These are phyloP conservation scores for Colletotrichum higginsianum DNA, from an alignment of 2,329 filamentous ascomycete species.

Conservation along the genomic window DNA sequence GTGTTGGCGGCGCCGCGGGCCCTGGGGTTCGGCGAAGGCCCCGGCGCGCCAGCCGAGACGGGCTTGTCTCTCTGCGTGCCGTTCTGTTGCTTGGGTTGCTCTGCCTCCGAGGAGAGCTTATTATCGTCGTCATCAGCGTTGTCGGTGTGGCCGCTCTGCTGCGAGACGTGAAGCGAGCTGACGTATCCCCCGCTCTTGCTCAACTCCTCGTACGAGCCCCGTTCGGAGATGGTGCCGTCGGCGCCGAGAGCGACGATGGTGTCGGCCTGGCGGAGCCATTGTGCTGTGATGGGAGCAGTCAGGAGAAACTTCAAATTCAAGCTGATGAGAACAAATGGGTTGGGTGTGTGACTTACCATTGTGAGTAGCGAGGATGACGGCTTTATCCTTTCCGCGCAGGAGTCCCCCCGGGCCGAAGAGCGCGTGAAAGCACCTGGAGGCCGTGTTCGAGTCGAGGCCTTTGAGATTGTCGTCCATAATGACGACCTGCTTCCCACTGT, in stretches of 20 bases:
- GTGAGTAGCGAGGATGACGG: constrained; percentile 61
- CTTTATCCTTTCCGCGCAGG: constrained; percentile 53
- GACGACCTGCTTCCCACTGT: constrained; percentile 28
- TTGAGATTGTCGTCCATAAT: constrained; percentile 36
- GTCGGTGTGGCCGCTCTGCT: background rate
- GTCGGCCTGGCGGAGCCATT: constrained; percentile 29
- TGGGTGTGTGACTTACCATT: constrained; percentile 9
- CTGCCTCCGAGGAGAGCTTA: background rate
- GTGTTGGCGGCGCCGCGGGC: constrained; percentile 12
- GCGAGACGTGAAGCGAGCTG: constrained; percentile 9
- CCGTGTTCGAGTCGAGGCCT: constrained; percentile 32
- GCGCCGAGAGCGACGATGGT: constrained; percentile 16
- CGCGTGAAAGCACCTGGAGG: constrained; percentile 20
- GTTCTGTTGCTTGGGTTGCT: background rate
- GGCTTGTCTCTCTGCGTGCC: background rate
- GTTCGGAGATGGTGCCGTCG: constrained; percentile 24
- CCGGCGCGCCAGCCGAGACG: background rate
- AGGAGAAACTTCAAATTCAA: background rate
- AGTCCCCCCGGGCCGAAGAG: constrained; percentile 9
- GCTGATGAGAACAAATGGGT: no score
- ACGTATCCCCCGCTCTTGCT: constrained; percentile 21
- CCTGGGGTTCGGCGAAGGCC: background rate
- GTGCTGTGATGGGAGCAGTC: background rate
- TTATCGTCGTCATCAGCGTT: background rate
- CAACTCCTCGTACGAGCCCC: constrained; percentile 17